Percentiles rank a stretch among this genome's conserved stretches.
phyloP scores from a whole-genome alignment of 2,329 filamentous ascomycete species.

The Colletotrichum falcatum region DNA sequence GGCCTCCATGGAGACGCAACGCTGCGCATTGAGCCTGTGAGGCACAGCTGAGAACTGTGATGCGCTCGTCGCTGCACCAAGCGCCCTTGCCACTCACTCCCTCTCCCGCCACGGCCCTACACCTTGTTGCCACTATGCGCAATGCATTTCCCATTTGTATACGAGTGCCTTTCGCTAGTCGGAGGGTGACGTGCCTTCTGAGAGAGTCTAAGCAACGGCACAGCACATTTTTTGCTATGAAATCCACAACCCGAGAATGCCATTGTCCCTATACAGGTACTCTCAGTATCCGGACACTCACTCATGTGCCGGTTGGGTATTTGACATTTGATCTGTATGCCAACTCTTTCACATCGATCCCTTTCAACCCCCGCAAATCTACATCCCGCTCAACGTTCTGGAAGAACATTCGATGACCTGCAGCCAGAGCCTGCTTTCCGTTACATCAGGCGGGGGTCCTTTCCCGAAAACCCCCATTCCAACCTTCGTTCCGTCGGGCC shows the following conservation, averaged over 20 bases:
- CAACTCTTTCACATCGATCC: not conserved
- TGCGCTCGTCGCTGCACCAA: slow-evolving; percentile 20
- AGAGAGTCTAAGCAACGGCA: not conserved
- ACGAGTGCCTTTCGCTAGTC: not conserved
- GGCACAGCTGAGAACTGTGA: slow-evolving; percentile 17
- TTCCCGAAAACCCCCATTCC: slow-evolving; percentile 5
- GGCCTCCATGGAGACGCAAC: slow-evolving; percentile 15
- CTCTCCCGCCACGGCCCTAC: slow-evolving; percentile 3
- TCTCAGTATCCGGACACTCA: not conserved
- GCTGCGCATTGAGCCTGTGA: slow-evolving; percentile 5
- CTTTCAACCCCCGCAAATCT: not conserved
- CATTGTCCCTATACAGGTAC: not conserved
- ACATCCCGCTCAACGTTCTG: not conserved
- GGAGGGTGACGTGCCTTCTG: not conserved
- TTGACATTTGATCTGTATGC: slow-evolving; percentile 1
- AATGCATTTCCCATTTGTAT: not conserved
- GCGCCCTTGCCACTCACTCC: slow-evolving; percentile 20
- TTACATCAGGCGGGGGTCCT: not conserved
- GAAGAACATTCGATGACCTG: not conserved
- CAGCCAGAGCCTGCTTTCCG: not conserved
- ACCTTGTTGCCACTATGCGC: not conserved
- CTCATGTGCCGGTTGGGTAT: not conserved
- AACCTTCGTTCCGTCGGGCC: slow-evolving; percentile 7
- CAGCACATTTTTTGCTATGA: not conserved
- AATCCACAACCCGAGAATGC: not conserved